These are phyloP conservation scores for Trichomonascus vanleenenianus DNA, from an alignment of 805 yeast species.

Conservation along the genomic window DNA sequence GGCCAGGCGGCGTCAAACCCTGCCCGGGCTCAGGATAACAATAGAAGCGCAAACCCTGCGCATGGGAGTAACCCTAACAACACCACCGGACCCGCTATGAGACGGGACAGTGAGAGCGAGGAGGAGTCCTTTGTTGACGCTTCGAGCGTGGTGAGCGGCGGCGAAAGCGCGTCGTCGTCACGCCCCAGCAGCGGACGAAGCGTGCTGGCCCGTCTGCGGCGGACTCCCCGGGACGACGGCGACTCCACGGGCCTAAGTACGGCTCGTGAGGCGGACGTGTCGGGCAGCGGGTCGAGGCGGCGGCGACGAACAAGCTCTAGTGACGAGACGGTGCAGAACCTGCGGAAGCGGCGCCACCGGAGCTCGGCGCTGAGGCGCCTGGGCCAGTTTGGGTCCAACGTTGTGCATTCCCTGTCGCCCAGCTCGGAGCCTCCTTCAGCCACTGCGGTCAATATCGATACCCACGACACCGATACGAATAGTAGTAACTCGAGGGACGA, in stretches of 20 bases:
- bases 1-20: too few species aligned
- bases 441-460: background rate
- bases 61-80: too few species aligned
- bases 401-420: slow-evolving; percentile 4
- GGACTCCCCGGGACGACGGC: too few species aligned
- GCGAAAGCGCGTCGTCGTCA: slow-evolving; percentile 1
- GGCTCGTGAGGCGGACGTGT: background rate
- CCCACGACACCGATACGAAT: background rate
- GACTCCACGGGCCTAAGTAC: background rate
- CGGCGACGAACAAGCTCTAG: slow-evolving; percentile 1
- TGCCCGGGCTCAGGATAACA: too few species aligned
- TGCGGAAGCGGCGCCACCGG: slow-evolving; percentile 3
- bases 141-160: background rate
- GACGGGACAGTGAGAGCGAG: too few species aligned
- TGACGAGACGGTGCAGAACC: slow-evolving; percentile 1
- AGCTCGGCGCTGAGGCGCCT: slow-evolving; percentile 2
- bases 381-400: slow-evolving; percentile 5
- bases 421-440: too few species aligned
- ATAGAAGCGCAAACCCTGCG: too few species aligned
- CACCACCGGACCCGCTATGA: too few species aligned
- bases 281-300: slow-evolving; percentile 1
- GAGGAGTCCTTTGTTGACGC: background rate
- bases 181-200: background rate
- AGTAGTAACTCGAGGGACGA: too few species aligned
- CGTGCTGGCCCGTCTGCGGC: too few species aligned